Evolutionary conservation across 371 early-diverging fungal genomes (phyloP), one percentile per base, ranked within the genome.

Genomic region (Mucor sp.): DNA sequence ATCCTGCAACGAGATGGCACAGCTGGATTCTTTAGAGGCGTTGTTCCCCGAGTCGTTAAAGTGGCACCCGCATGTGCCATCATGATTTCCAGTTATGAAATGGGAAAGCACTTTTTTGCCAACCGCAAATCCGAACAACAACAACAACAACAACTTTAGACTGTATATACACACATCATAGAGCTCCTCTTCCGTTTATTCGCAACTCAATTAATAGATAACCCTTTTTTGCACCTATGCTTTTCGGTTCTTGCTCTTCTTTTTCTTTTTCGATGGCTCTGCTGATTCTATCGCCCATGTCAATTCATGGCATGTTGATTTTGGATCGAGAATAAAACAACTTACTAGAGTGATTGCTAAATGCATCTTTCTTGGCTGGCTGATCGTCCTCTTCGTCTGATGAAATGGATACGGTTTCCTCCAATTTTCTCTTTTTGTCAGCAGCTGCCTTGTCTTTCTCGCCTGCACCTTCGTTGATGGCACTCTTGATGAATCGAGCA

Each of bases 21-120:
- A 14, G n/a, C 47, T 32, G 70, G 67, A 32, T 66, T 58, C 15
- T 65, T 73, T 39, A 30, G 68, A 74, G 60, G 97, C 85, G 14
- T 80, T 87, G 37, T 89, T 0, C 95, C 98, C 0, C 74, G 99
- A 25, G 85, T 97, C 19, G 88, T 91, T 59, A 97, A 97, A 78
- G 93, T 97, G 3, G 96, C 97, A 44, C 97, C 97, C 5, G 91
- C 96, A 2, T 97, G 99, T 75, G 99, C 96, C 3, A 94, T 98
- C 60, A 98, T 98, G 97, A 97, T 98, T 58, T 92, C 94, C 6
- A 87, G 87, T 30, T 94, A 94, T 65, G 95, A 93, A 79, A 74
- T 91, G 39, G 93, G 93, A 12, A 93, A 93, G 64, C 69, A 65
- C 19, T 76, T 87, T 37, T 86, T 89, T 73, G 76, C 82, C 15